phyloP scores from a whole-genome alignment of 768 basidiomycete genomes.

The Multifurca ochricompacta region DNA sequence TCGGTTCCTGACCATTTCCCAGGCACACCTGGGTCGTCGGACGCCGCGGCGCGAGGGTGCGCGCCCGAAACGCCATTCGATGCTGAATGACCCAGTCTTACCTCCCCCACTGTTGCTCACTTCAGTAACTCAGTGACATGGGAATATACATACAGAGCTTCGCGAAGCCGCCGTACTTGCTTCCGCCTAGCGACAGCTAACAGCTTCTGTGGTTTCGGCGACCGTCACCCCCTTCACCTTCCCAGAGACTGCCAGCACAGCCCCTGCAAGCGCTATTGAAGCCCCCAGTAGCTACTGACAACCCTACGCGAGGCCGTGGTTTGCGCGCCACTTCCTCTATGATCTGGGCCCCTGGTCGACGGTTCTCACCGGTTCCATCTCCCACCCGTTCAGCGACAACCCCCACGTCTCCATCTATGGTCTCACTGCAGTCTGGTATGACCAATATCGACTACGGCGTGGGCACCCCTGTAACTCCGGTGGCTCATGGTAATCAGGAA shows the following conservation, averaged over 20 bases:
- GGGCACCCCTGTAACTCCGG: not conserved
- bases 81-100: slow-evolving; percentile 5
- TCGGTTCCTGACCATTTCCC: not conserved
- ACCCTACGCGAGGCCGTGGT: slow-evolving; percentile 7
- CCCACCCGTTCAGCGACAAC: slow-evolving; percentile 7
- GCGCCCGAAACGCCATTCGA: slow-evolving; percentile 17
- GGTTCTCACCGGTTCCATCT: slow-evolving; percentile 8
- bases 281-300: not conserved
- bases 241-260: not conserved
- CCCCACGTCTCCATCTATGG: slow-evolving; percentile 7
- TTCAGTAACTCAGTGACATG: not conserved
- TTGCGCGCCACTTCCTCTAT: slow-evolving; percentile 8
- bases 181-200: not conserved
- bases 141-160: not conserved
- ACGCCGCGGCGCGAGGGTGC: not conserved
- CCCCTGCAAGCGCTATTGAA: not conserved
- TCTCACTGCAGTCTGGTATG: slow-evolving; percentile 3
- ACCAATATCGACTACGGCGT: not conserved
- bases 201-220: not conserved
- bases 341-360: slow-evolving; percentile 8
- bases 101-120: slow-evolving; percentile 4
- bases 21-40: not conserved
- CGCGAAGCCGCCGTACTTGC: not conserved
- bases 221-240: not conserved
- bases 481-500: not conserved